These are phyloP conservation scores for Limonomyces culmigenus DNA, from an alignment of 1,284 basidiomycete species.

Conservation along the genomic window DNA sequence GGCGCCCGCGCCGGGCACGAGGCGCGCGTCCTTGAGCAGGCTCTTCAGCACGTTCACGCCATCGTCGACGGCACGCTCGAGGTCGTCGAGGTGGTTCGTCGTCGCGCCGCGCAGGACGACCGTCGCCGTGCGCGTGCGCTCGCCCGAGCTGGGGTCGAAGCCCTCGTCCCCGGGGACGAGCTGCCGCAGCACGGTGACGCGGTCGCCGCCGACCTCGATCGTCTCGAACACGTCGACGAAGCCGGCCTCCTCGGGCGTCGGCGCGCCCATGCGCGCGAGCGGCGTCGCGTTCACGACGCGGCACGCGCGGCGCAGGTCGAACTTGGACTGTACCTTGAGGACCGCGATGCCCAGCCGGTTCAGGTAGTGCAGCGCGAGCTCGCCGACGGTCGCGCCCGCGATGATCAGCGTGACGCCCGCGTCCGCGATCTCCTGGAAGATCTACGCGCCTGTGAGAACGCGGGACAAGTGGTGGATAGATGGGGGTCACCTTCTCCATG, in stretches of 20 bases:
- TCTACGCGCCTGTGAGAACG: too few species aligned
- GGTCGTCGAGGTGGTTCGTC: conserved; percentile 86
- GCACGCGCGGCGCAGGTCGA: conserved; percentile 88
- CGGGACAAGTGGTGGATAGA: too few species aligned
- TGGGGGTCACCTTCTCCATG: conserved; percentile 75
- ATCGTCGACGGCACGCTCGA: conserved; percentile 90
- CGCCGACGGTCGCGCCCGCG: conserved; percentile 85
- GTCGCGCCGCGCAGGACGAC: conserved; percentile 97
- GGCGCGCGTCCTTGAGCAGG: conserved; percentile 75
- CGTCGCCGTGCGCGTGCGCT: conserved; percentile 77
- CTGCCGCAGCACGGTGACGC: conserved; percentile 93
- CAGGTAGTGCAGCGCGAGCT: conserved; percentile 94
- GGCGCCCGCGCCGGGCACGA: conserved; percentile 92
- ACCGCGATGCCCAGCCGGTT: conserved; percentile 90
- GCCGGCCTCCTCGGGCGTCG: conserved; percentile 93
- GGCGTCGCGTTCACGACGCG: conserved; percentile 94
- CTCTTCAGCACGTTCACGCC: conserved; percentile 96
- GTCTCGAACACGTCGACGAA: conserved; percentile 90
- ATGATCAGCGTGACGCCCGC: conserved; percentile 91
- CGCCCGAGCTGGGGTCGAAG: conserved; percentile 33
- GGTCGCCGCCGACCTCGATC: conserved; percentile 93
- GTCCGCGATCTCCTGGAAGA: conserved; percentile 94
- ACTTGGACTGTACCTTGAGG: conserved; percentile 96
- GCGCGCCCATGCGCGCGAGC: conserved; percentile 88
- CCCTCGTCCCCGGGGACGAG: conserved; percentile 43